A percentile compares a stretch with the other conserved stretches of the same genome.
Evolutionary conservation across 2,329 filamentous ascomycete genomes (phyloP).

Genomic region (Nothophoma quercina): DNA sequence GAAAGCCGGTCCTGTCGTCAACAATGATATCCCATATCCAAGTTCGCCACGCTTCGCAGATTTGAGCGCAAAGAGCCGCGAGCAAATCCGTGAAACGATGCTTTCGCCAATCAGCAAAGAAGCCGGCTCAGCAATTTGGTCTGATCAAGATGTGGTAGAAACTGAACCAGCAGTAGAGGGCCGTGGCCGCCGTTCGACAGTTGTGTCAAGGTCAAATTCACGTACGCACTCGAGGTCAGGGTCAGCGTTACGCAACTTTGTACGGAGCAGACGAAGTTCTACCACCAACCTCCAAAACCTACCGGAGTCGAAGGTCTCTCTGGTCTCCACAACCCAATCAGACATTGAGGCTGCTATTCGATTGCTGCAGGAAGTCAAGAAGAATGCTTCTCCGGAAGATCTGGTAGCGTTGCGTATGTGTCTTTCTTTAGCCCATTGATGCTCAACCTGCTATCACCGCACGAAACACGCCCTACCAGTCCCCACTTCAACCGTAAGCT

Average conservation of each 20-base stretch:
- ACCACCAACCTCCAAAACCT: constrained; percentile 32
- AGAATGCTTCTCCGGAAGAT: constrained; percentile 57
- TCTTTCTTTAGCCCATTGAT: not conserved
- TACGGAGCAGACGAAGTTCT: constrained; percentile 16
- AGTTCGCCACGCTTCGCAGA: constrained; percentile 36
- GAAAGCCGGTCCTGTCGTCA: constrained; percentile 22
- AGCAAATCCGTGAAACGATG: constrained; percentile 40
- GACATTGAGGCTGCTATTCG: constrained; percentile 56
- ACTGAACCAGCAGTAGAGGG: constrained; percentile 32
- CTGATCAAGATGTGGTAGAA: constrained; percentile 29
- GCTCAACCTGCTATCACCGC: not conserved
- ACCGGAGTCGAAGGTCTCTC: constrained; percentile 40
- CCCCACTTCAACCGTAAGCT: constrained; percentile 7
- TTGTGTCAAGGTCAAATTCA: constrained; percentile 39
- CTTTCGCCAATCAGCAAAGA: constrained; percentile 40
- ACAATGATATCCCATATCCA: constrained; percentile 32
- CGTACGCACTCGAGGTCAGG: constrained; percentile 33
- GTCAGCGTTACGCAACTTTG: constrained; percentile 33
- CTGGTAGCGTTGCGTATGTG: constrained; percentile 53
- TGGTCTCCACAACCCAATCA: constrained; percentile 44
- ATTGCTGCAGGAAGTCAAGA: constrained; percentile 57
- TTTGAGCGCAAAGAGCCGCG: constrained; percentile 35
- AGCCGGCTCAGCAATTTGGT: constrained; percentile 21
- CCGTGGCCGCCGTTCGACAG: constrained; percentile 35
- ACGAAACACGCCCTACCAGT: not conserved